Conservation (phyloP, 2,329 filamentous ascomycete genomes). For the Xylaria polymorpha region DNA sequence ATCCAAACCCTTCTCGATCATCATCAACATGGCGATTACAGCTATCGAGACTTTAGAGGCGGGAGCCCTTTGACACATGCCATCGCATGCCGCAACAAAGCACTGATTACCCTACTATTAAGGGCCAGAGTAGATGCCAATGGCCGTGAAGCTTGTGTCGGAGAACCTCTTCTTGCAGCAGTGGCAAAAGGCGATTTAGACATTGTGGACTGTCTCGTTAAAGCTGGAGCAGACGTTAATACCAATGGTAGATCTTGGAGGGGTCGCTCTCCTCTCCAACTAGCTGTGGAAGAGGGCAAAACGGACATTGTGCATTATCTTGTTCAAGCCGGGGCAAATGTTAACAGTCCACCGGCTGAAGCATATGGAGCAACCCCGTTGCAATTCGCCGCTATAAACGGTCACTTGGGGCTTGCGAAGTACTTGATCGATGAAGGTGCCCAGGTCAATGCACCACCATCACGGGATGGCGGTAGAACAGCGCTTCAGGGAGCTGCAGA, state of each 20-base stretch:
- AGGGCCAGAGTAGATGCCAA: slow-evolving; percentile 6
- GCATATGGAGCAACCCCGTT: slow-evolving; percentile 16
- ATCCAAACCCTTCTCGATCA: slow-evolving; percentile 24
- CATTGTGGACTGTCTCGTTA: slow-evolving; percentile 10
- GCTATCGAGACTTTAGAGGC: background rate
- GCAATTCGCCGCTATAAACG: slow-evolving; percentile 19
- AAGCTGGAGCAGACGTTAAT: slow-evolving; percentile 12
- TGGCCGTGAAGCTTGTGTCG: background rate
- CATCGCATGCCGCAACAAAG: slow-evolving; percentile 3
- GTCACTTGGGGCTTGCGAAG: slow-evolving; percentile 19
- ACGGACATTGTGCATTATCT: slow-evolving; percentile 11
- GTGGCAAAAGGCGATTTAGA: slow-evolving; percentile 13
- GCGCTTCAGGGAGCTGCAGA: no score
- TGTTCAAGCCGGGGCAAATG: slow-evolving; percentile 9
- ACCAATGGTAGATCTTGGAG: no score
- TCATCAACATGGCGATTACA: slow-evolving; percentile 14
- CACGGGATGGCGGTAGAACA: no score
- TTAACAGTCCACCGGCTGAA: slow-evolving; percentile 12
- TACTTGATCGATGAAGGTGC: slow-evolving; percentile 13
- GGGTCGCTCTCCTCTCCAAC: slow-evolving; percentile 2
- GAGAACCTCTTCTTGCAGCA: slow-evolving; percentile 6
- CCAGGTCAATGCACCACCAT: slow-evolving; percentile 17
- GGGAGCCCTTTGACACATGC: slow-evolving; percentile 1
- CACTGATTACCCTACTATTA: slow-evolving; percentile 16
- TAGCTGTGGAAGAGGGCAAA: background rate